Conservation (phyloP, 2,329 filamentous ascomycete genomes). For the Mariannaea sp. region DNA sequence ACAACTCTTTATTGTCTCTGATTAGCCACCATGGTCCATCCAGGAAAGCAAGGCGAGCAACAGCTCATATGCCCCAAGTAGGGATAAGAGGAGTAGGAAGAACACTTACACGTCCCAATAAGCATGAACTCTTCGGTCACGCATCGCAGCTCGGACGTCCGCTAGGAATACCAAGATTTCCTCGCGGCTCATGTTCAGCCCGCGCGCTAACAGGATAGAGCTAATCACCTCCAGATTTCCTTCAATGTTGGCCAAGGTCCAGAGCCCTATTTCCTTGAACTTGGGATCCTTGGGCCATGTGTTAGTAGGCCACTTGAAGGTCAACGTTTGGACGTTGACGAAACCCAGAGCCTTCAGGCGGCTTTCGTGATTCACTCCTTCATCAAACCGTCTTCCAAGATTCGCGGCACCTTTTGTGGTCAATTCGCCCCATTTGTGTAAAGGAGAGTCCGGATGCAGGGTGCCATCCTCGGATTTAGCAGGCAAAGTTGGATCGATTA, state of each 20-base stretch:
- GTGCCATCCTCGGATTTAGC: constrained; percentile 26
- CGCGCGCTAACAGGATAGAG: constrained; percentile 1
- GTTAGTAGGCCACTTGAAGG: constrained; percentile 10
- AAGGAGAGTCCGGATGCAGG: background rate
- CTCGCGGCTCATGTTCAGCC: background rate
- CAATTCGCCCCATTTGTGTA: constrained; percentile 22
- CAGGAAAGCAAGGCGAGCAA: background rate
- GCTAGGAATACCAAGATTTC: constrained; percentile 4
- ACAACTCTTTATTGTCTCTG: too few relatives aligned
- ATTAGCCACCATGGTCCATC: too few relatives aligned
- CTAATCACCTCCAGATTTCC: constrained; percentile 8
- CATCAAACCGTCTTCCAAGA: constrained; percentile 11
- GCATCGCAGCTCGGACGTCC: constrained; percentile 3
- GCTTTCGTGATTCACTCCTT: constrained; percentile 11
- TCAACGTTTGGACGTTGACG: background rate
- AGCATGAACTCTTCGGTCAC: constrained; percentile 4
- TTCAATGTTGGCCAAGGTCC: constrained; percentile 8
- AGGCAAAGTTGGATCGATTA: constrained; percentile 24
- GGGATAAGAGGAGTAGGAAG: too few relatives aligned
- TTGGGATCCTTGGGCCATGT: constrained; percentile 7
- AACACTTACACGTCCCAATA: constrained; percentile 11
- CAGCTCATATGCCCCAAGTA: background rate
- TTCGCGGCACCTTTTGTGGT: constrained; percentile 14
- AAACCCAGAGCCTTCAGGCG: constrained; percentile 18
- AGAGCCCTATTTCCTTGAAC: constrained; percentile 11